Conservation (phyloP, 306 rosid genomes). For the Pyrus pyrifolia region DNA sequence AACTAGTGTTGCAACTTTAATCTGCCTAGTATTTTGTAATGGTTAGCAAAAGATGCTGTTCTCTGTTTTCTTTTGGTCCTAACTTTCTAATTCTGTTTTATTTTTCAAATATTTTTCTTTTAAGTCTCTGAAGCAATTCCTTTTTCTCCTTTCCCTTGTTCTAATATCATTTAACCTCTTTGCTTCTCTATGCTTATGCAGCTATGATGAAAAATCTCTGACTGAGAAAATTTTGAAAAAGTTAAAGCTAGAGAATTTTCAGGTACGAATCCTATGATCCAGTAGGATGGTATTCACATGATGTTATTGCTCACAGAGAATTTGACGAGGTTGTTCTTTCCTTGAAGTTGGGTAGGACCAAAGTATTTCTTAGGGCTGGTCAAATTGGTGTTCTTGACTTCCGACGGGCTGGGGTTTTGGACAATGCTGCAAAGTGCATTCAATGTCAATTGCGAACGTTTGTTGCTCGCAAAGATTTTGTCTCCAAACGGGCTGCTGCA, state of each 20-base stretch:
- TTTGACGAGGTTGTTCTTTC: background rate
- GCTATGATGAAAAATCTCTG: conserved; percentile 65
- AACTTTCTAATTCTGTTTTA: background rate
- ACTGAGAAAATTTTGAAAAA: conserved; percentile 66
- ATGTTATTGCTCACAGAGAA: background rate
- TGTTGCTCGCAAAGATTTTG: conserved; percentile 60
- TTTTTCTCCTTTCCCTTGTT: background rate
- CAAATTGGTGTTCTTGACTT: conserved; percentile 92
- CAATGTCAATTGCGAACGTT: conserved; percentile 64
- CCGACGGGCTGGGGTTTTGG: conserved; percentile 79
- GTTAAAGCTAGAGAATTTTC: conserved; percentile 78
- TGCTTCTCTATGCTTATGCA: conserved; percentile 22
- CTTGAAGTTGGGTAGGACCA: conserved; percentile 80
- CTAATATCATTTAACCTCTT: background rate
- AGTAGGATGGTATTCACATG: background rate
- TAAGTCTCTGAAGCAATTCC: background rate
- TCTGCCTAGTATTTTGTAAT: background rate
- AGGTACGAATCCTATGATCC: conserved; percentile 38
- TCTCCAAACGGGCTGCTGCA: conserved; percentile 49
- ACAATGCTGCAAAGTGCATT: conserved; percentile 69
- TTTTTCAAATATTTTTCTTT: background rate
- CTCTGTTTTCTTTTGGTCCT: background rate
- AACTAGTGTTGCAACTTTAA: background rate
- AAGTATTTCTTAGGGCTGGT: conserved; percentile 95
- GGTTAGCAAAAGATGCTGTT: background rate